Conservation (phyloP, 1,284 basidiomycete genomes). For the Lentinula novae-zelandiae region DNA sequence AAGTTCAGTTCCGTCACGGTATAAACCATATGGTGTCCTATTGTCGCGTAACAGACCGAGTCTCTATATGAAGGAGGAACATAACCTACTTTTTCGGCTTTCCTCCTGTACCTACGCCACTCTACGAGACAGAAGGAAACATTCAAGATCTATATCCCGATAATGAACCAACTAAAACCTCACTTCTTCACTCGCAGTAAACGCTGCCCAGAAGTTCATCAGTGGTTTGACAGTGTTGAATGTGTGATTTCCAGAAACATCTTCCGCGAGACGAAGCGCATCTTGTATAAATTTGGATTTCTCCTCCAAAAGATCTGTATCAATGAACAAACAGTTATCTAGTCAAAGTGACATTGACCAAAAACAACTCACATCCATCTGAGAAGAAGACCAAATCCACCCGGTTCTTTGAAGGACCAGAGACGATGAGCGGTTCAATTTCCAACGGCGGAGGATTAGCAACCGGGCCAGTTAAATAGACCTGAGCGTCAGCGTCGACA, state of each 20-base stretch:
- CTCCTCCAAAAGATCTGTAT: constrained; percentile 41
- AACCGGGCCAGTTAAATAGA: not conserved
- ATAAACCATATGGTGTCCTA: constrained; percentile 76
- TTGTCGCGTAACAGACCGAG: not conserved
- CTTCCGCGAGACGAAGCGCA: constrained; percentile 60
- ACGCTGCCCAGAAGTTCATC: constrained; percentile 82
- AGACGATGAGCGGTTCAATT: constrained; percentile 54
- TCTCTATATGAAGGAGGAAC: not conserved
- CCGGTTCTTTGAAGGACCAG: constrained; percentile 61
- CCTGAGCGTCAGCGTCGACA: not conserved
- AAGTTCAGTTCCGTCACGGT: constrained; percentile 76
- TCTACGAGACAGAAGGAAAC: constrained; percentile 35
- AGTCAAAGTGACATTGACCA: not conserved
- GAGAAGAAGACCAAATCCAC: constrained; percentile 79
- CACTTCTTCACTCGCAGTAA: constrained; percentile 70
- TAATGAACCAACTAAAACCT: not conserved
- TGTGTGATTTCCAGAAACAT: constrained; percentile 71
- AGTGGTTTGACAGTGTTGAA: constrained; percentile 75
- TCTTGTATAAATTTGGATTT: constrained; percentile 67
- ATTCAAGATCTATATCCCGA: no score
- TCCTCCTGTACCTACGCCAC: constrained; percentile 71
- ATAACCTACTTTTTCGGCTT: constrained; percentile 58
- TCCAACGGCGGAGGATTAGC: constrained; percentile 41
- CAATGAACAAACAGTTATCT: not conserved
- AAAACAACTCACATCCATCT: constrained; percentile 68